Evolutionary conservation across 768 basidiomycete species (phyloP).

Genomic region (Tricholoma furcatifolium): DNA sequence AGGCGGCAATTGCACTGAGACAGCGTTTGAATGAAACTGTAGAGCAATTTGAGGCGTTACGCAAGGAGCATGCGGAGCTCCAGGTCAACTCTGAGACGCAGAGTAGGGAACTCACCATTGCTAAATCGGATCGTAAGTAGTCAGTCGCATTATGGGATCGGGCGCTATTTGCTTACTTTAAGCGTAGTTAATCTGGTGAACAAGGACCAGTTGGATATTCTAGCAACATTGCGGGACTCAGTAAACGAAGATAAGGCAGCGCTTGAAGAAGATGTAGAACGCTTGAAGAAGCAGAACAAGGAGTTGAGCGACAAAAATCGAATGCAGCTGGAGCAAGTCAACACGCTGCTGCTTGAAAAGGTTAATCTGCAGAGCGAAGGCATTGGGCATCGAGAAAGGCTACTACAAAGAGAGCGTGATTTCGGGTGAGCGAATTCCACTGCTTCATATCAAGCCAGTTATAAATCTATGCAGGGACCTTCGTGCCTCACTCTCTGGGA

Average conservation of each 20-base stretch:
- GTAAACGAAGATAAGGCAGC: constrained; percentile 84
- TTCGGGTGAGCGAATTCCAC: constrained; percentile 56
- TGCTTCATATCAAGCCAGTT: background rate
- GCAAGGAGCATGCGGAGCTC: constrained; percentile 66
- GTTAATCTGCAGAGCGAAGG: constrained; percentile 86
- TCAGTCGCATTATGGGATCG: background rate
- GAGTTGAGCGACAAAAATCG: constrained; percentile 80
- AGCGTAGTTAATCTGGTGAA: constrained; percentile 83
- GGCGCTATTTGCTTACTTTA: background rate
- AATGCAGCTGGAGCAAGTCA: constrained; percentile 90
- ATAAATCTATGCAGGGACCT: constrained; percentile 53
- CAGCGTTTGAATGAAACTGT: constrained; percentile 86
- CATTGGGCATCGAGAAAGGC: constrained; percentile 84
- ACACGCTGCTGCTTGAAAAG: constrained; percentile 85
- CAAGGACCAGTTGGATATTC: constrained; percentile 91
- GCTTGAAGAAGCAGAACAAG: constrained; percentile 63
- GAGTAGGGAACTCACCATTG: constrained; percentile 71
- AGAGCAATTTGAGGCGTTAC: constrained; percentile 72
- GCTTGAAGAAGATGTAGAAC: constrained; percentile 67
- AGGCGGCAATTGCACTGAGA: constrained; percentile 86
- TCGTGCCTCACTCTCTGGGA: constrained; percentile 72
- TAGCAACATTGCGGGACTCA: constrained; percentile 81
- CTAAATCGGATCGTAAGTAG: constrained; percentile 79
- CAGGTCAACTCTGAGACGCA: constrained; percentile 66
- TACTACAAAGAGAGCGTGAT: constrained; percentile 84